A percentile compares a stretch with the other conserved stretches of the same genome.
Conservation (phyloP, 2,329 filamentous ascomycete genomes). For the Fusarium sororula region DNA sequence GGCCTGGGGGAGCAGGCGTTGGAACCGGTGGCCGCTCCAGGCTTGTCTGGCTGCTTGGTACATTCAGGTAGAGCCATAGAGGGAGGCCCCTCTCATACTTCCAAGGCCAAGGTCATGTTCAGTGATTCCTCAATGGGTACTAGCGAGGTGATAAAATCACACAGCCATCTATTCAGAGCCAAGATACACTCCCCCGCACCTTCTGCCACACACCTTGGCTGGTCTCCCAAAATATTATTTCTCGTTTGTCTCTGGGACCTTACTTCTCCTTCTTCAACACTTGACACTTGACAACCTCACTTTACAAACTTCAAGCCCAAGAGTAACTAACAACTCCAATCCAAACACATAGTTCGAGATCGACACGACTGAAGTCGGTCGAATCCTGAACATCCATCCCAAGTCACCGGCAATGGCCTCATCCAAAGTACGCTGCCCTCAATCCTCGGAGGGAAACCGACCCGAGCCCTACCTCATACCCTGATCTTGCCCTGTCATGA, state of each 20-base stretch:
- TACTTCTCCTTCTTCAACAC: slow-evolving; percentile 39
- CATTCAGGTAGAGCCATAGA: slow-evolving; percentile 18
- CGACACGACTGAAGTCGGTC: slow-evolving; percentile 46
- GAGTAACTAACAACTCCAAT: slow-evolving; percentile 34
- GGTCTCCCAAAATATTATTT: slow-evolving; percentile 53
- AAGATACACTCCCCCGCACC: slow-evolving; percentile 41
- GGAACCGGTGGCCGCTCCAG: slow-evolving; percentile 34
- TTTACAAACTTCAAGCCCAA: slow-evolving; percentile 20
- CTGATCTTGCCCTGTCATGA: slow-evolving; percentile 35
- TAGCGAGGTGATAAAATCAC: slow-evolving; percentile 42
- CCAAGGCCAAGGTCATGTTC: slow-evolving; percentile 31
- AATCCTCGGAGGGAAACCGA: slow-evolving; percentile 33
- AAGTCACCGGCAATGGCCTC: slow-evolving; percentile 65
- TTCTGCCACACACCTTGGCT: slow-evolving; percentile 42
- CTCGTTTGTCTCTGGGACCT: slow-evolving; percentile 45
- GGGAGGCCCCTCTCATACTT: slow-evolving; percentile 30
- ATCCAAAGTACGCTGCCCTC: slow-evolving; percentile 63
- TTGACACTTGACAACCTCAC: slow-evolving; percentile 27
- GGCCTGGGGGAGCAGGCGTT: slow-evolving; percentile 38
- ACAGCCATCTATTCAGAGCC: slow-evolving; percentile 45
- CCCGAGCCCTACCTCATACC: slow-evolving; percentile 26
- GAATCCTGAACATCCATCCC: slow-evolving; percentile 46
- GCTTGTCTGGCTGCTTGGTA: slow-evolving; percentile 31
- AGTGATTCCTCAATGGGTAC: slow-evolving; percentile 28
- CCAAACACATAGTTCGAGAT: slow-evolving; percentile 42